phyloP scores from a whole-genome alignment of 345 rosid species.

The Eucalyptus decipiens region DNA sequence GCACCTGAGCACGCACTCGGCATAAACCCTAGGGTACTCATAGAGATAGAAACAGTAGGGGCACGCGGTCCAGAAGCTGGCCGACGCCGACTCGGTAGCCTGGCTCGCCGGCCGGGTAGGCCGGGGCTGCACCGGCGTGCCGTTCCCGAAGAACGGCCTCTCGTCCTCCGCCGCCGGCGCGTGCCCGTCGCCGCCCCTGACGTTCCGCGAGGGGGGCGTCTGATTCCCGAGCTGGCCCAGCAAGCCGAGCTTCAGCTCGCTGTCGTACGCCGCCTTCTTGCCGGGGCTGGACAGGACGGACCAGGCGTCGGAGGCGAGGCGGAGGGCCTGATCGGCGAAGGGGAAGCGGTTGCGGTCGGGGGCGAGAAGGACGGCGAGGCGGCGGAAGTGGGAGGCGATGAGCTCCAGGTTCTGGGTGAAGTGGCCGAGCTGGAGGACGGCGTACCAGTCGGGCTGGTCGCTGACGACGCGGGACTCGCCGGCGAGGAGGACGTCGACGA shows the following conservation, averaged over 20 bases:
- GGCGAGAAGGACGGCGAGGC: slow-evolving; percentile 60
- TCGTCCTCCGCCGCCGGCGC: background rate
- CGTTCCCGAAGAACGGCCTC: background rate
- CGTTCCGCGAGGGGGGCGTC: background rate
- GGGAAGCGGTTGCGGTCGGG: slow-evolving; percentile 54
- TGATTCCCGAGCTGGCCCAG: slow-evolving; percentile 19
- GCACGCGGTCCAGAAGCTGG: slow-evolving; percentile 88
- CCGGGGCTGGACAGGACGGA: slow-evolving; percentile 52
- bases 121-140: background rate
- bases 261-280: slow-evolving; percentile 64
- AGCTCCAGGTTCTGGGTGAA: slow-evolving; percentile 57
- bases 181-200: background rate
- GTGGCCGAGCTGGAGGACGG: slow-evolving; percentile 65
- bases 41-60: slow-evolving; percentile 76
- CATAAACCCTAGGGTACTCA: slow-evolving; percentile 70
- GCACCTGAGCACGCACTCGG: slow-evolving; percentile 68
- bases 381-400: slow-evolving; percentile 70
- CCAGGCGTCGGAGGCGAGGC: slow-evolving; percentile 81
- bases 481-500: slow-evolving; percentile 68
- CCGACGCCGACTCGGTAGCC: background rate
- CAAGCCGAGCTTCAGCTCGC: slow-evolving; percentile 54
- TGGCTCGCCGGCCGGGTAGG: background rate
- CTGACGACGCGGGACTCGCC: slow-evolving; percentile 24
- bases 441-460: slow-evolving; percentile 58
- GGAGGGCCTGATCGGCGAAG: slow-evolving; percentile 68